Evolutionary conservation across 2,329 filamentous ascomycete species (phyloP), one percentile per base, ranked within the genome.

Genomic region (Gaeumannomyces sp.): DNA sequence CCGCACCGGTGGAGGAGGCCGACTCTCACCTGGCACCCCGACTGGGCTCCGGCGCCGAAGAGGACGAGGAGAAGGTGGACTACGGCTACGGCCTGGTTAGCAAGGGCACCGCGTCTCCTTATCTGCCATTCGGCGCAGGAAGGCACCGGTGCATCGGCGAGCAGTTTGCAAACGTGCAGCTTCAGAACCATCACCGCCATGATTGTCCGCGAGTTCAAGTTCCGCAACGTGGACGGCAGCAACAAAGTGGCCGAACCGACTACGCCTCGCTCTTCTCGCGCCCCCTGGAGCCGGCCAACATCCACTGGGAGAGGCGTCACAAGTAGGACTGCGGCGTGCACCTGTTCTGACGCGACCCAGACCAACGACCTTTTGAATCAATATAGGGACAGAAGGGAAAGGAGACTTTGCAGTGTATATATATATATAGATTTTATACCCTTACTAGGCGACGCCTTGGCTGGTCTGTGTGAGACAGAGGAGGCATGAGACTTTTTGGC

Each of bases 71-170:
- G 79, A 92, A 92, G 79, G 85, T 94, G 67, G 94, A 97, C 75
- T 97, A 97, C 75, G 94, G 94, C 45, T 97, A 96, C 76, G 94
- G 94, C 67, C 81, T 96, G 62, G 90, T 97, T 70, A 93, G 87
- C 83, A 97, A 97, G 82, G 94, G 94, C 65, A 89, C 92, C 19
- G 87, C 86, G 66, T 96, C 91, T 63, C 93, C 94, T 0, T 98
- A 97, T 76, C 85, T 98, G 61, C 94, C 94, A 2, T 98, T 98
- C 74, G 94, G 94, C 66, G 94, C 93, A 35, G 94, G 94, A 58
- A 84, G 94, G 70, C 94, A 98, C 78, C 85, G 94, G 69, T 98
- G 94, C 78, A 97, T 98, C 73, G 94, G 94, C 69, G 94, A 98
- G 82, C 92, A 97, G 73, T 98, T 97, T 76, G 94, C 94, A 70